phyloP scores from a whole-genome alignment of 2,329 filamentous ascomycete genomes.

The Cladobotryum protrusum region DNA sequence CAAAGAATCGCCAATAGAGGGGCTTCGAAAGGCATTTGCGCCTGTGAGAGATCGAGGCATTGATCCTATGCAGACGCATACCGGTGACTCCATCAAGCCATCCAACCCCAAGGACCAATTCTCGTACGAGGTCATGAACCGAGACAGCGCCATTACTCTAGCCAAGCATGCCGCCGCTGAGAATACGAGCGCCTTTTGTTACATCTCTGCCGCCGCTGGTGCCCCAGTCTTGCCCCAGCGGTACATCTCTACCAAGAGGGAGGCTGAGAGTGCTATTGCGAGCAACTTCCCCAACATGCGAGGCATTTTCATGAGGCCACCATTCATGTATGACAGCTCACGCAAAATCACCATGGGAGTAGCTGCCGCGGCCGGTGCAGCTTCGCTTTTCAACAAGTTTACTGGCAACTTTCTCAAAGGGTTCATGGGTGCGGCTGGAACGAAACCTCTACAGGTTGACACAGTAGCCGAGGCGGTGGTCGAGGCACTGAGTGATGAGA shows the following conservation, averaged over 20 bases:
- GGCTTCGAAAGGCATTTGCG: slow-evolving; percentile 73
- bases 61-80: slow-evolving; percentile 62
- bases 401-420: slow-evolving; percentile 69
- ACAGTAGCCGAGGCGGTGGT: slow-evolving; percentile 83
- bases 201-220: slow-evolving; percentile 81
- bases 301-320: slow-evolving; percentile 74
- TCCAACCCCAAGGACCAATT: slow-evolving; percentile 67
- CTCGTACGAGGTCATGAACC: slow-evolving; percentile 97
- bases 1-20: slow-evolving; percentile 71
- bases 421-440: slow-evolving; percentile 74
- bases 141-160: slow-evolving; percentile 77
- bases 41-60: slow-evolving; percentile 54
- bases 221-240: slow-evolving; percentile 76
- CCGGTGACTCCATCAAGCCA: slow-evolving; percentile 55
- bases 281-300: slow-evolving; percentile 69
- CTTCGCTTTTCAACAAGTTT: slow-evolving; percentile 68
- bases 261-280: slow-evolving; percentile 74
- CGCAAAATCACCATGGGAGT: slow-evolving; percentile 78
- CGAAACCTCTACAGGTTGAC: slow-evolving; percentile 84
- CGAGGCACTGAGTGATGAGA: slow-evolving; percentile 72
- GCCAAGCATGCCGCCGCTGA: slow-evolving; percentile 67
- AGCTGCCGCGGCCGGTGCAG: slow-evolving; percentile 69
- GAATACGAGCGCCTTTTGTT: slow-evolving; percentile 67
- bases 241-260: slow-evolving; percentile 87
- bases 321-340: slow-evolving; percentile 83